Percentiles rank a stretch among this genome's conserved stretches.
phyloP scores from a whole-genome alignment of 768 basidiomycete species.

The Amanita molliuscula region DNA sequence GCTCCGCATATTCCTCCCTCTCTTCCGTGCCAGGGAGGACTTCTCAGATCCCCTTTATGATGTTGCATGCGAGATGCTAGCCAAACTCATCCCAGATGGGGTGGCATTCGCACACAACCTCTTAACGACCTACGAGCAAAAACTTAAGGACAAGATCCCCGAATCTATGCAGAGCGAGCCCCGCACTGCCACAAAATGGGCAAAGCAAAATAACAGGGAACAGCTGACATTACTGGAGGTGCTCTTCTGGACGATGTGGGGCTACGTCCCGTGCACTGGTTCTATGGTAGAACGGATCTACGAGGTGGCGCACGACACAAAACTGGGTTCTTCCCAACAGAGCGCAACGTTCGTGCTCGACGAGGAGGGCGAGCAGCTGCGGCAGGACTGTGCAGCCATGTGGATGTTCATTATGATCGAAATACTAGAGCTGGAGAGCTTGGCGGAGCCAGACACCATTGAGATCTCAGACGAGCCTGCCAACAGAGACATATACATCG shows the following conservation, averaged over 20 bases:
- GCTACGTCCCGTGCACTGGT: slow-evolving; percentile 55
- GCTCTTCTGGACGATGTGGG: slow-evolving; percentile 86
- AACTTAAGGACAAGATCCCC: slow-evolving; percentile 39
- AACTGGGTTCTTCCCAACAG: slow-evolving; percentile 54
- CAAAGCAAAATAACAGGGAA: slow-evolving; percentile 65
- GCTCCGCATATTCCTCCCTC: slow-evolving; percentile 58
- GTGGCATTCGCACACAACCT: slow-evolving; percentile 50
- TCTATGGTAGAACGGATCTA: slow-evolving; percentile 53
- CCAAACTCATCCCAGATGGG: slow-evolving; percentile 54
- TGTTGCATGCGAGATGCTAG: slow-evolving; percentile 44
- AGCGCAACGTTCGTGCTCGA: slow-evolving; percentile 61
- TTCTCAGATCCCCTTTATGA: slow-evolving; percentile 40
- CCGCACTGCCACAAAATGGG: slow-evolving; percentile 52
- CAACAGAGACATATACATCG: slow-evolving; percentile 42
- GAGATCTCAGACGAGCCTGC: slow-evolving; percentile 42
- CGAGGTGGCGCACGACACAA: slow-evolving; percentile 51
- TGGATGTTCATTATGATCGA: slow-evolving; percentile 79
- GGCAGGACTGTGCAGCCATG: slow-evolving; percentile 57
- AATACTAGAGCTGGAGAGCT: slow-evolving; percentile 66
- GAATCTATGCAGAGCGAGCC: slow-evolving; percentile 38
- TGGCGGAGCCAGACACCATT: slow-evolving; percentile 39
- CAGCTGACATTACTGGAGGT: slow-evolving; percentile 79
- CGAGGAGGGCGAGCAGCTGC: slow-evolving; percentile 57
- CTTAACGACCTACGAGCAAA: slow-evolving; percentile 49
- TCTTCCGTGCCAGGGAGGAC: slow-evolving; percentile 65